A percentile compares a stretch with the other conserved stretches of the same genome.
Evolutionary conservation across 495 filamentous ascomycete genomes (phyloP).

Genomic region (Xylaria sp.): DNA sequence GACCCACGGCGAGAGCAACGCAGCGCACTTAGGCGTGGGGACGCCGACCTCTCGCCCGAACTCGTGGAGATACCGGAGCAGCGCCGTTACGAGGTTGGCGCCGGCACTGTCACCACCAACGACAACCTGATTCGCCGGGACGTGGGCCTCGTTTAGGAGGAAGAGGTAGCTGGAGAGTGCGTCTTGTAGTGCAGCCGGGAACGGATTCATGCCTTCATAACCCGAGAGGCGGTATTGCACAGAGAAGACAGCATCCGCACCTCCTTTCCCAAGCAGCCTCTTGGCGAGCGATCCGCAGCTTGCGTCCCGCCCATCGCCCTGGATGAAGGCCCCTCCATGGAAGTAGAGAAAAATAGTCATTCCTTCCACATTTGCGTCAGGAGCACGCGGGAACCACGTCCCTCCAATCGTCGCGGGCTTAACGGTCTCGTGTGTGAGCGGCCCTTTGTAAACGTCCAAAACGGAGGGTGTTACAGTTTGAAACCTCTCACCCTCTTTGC

Average conservation of each 20-base stretch:
- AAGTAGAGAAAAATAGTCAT: slow-evolving; percentile 63
- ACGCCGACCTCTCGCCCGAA: slow-evolving; percentile 38
- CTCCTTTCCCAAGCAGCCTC: slow-evolving; percentile 19
- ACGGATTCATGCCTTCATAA: slow-evolving; percentile 38
- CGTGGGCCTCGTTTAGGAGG: slow-evolving; percentile 41
- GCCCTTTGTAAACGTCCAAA: slow-evolving; percentile 25
- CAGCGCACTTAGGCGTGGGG: slow-evolving; percentile 20
- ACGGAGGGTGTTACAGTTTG: slow-evolving; percentile 23
- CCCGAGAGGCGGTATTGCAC: slow-evolving; percentile 50
- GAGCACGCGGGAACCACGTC: slow-evolving; percentile 31
- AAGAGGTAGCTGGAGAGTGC: slow-evolving; percentile 49
- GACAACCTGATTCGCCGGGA: slow-evolving; percentile 35
- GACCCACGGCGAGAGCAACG: slow-evolving; percentile 32
- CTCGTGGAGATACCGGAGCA: slow-evolving; percentile 47
- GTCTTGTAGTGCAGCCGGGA: slow-evolving; percentile 56
- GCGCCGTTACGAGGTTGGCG: slow-evolving; percentile 33
- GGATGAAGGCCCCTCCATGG: slow-evolving; percentile 58
- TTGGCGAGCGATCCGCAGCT: slow-evolving; percentile 38
- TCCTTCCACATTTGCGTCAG: slow-evolving; percentile 3
- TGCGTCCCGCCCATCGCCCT: slow-evolving; percentile 44
- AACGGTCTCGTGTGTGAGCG: slow-evolving; percentile 18
- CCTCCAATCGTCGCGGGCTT: slow-evolving; percentile 33
- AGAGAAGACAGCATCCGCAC: slow-evolving; percentile 36
- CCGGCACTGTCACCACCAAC: slow-evolving; percentile 39
- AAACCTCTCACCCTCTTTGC: slow-evolving; percentile 31